phyloP scores from a whole-genome alignment of 345 rosid genomes.

The Diplotaxis tenuifolia region DNA sequence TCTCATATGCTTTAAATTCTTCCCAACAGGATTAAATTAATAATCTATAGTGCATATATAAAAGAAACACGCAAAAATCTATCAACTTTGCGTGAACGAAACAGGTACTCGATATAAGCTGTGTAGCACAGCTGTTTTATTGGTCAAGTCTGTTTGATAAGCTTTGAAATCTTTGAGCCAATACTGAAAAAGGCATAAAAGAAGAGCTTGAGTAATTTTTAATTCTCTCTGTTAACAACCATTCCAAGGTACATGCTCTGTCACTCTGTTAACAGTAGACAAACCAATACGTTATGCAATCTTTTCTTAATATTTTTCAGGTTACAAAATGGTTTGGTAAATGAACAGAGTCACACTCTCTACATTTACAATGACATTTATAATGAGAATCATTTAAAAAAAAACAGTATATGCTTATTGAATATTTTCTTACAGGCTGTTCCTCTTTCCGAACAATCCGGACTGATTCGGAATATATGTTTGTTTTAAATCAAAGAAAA shows the following conservation, averaged over 20 bases:
- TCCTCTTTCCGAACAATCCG: not conserved
- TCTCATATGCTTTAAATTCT: not conserved
- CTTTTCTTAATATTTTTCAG: not conserved
- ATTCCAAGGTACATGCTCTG: not conserved
- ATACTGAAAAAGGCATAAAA: conserved; percentile 3
- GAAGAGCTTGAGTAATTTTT: not conserved
- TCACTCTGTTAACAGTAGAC: not conserved
- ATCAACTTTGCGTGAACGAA: conserved; percentile 27
- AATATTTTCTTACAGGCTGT: not conserved
- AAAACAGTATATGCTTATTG: not conserved
- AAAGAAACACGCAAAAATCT: not conserved
- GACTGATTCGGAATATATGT: not conserved
- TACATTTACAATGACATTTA: not conserved
- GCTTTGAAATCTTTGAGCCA: not conserved
- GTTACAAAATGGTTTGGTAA: not conserved
- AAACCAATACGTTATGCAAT: not conserved
- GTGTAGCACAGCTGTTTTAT: conserved; percentile 11
- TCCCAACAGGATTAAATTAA: not conserved
- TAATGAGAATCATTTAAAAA: no score
- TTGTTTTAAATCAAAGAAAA: not conserved
- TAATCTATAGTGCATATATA: not conserved
- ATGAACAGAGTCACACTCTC: not conserved
- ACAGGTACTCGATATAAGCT: conserved; percentile 2
- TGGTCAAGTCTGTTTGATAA: not conserved
- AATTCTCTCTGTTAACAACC: not conserved